Evolutionary conservation across 495 filamentous ascomycete species (phyloP), one percentile per base, ranked within the genome.

Genomic region (Xylaria longipes): DNA sequence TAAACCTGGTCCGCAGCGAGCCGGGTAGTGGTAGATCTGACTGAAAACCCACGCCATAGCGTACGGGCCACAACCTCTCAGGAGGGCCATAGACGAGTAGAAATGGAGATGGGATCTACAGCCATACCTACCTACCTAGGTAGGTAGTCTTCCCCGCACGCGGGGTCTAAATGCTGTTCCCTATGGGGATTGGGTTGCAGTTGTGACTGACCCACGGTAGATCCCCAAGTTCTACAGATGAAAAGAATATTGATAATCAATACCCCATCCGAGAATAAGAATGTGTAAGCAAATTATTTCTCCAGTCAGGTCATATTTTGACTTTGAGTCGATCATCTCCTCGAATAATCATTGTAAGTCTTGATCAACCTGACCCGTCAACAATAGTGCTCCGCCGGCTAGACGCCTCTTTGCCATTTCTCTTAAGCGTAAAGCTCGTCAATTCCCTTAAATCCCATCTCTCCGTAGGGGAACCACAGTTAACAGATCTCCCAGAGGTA

Each of bases 91-190:
- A 33, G 27, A 45, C 25, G 27, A 31, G 61, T n/a, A 46, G 61
- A 46, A 45, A 46, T 46, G 41, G 41, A 46, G 33, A 46, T 31
- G 37, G 39, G 27, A n/a, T n/a, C n/a, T n/a, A n/a, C n/a, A n/a
- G n/a, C n/a, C n/a, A n/a, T n/a, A n/a, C n/a, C n/a, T n/a, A n/a
- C n/a, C n/a, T n/a, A n/a, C n/a, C n/a, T n/a, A n/a, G n/a, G n/a
- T n/a, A n/a, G n/a, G n/a, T 48, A 65, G 61, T 46, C 5, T 45
- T 48, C 39, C 61, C 61, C 61, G n/a, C n/a, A 46, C 39, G 61
- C 61, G 61, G 61, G 61, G 41, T 60, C 7, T 60, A 12, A 60
- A 37, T 41, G 5, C 39, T 37, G 33, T 41, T 48, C 61, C 61
- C 61, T 41, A 65, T 46, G 61, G 61, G 61, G 61, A 61, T 22